Percentiles rank a stretch among this genome's conserved stretches.
These are phyloP conservation scores for Acer saccharum DNA, from an alignment of 345 rosid species.

Conservation along the genomic window DNA sequence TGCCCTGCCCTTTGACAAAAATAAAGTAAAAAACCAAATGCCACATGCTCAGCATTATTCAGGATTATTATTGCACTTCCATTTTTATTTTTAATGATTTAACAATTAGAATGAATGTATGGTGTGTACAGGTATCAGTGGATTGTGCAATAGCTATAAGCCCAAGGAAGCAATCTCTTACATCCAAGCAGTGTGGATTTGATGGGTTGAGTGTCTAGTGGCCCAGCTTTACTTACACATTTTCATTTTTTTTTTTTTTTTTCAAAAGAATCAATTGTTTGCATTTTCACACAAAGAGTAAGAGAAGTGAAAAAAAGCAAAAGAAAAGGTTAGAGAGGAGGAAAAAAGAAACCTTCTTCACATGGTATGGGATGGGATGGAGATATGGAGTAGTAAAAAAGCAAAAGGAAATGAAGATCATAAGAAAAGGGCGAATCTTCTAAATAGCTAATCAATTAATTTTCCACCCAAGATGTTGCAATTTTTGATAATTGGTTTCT, in stretches of 20 bases:
- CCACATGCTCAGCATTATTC: neutral
- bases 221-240: neutral
- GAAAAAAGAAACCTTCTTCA: neutral
- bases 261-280: neutral
- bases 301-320: neutral
- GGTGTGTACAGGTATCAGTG: slow-evolving; percentile 72
- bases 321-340: neutral
- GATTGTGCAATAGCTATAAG: slow-evolving; percentile 89
- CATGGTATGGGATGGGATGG: slow-evolving; percentile 14
- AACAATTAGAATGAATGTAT: neutral
- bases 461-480: neutral
- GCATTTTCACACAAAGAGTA: neutral
- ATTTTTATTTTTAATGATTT: neutral
- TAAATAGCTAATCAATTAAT: neutral
- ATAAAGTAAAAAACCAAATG: neutral
- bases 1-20: neutral
- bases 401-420: slow-evolving; percentile 8
- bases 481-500: neutral
- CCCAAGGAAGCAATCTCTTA: slow-evolving; percentile 89
- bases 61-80: neutral
- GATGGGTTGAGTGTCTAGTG: slow-evolving; percentile 77
- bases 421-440: slow-evolving; percentile 9
- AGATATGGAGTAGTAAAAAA: slow-evolving; percentile 15
- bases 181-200: slow-evolving; percentile 95
- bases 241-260: neutral